Base-by-base conservation (phyloP, 2,329 filamentous ascomycete genomes). In the Cercospora zeina region DNA sequence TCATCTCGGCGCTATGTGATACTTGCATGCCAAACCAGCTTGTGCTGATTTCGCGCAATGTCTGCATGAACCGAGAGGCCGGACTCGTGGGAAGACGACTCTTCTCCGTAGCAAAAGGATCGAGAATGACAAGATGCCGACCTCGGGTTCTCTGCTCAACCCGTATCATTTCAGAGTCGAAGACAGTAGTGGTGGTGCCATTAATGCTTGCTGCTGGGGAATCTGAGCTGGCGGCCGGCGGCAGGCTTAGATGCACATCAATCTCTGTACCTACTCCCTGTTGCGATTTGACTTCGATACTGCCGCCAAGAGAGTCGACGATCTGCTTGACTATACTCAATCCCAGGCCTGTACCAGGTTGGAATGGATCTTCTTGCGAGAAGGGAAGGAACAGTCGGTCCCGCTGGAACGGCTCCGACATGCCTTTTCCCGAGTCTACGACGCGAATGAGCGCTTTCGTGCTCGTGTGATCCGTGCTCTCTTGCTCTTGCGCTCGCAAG, bases 241-340 rank as follows among this genome's bases (percentile, higher is more conserved):
- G 61, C 13, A 67, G 51, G 21, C 59, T 59, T 7, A 70, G 54
- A 33, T 63, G 65, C 0, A 70, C 65, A 27, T 68, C 62, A 19
- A 70, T 64, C 49, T 70, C 68, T 1, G 70, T 71, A 2, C 70
- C 70, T 4, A 69, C 62, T 10, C 59, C 64, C 27, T 80, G 75
- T 58, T 83, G 78, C 54, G 80, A 85, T 24, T 63, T 78, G 34
- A 89, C 79, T 8, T 83, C 79, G 47, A 89, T 84, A 6, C 77
- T 80, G 0, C 87, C 87, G 30, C 81, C 80, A 0, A 89, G 75
- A 27, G 84, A 82, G 51, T 83, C 81, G 14, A 88, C 82, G 6
- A 90, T 83, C 13, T 63, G 74, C 66, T 70, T 79, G 37, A 76
- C 73, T 47, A 77, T 75, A 27, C 65, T 70, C 13, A 77, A 66